Evolutionary conservation across 1,284 basidiomycete species (phyloP).

Genomic region (Melampsora larici-populina): DNA sequence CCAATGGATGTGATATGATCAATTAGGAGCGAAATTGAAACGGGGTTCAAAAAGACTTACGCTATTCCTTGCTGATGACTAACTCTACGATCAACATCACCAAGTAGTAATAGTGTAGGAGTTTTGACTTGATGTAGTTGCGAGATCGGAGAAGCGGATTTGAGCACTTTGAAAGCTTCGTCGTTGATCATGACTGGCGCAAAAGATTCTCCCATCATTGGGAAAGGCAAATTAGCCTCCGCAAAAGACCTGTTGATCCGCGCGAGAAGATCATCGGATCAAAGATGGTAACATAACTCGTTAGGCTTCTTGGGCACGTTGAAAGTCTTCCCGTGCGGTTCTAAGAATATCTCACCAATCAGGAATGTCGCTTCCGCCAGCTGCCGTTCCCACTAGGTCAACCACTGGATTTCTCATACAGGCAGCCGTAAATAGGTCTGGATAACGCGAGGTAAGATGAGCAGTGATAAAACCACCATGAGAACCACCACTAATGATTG

Average conservation of each 20-base stretch:
- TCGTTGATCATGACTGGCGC: constrained; percentile 57
- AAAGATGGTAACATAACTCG: background rate
- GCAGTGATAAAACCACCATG: constrained; percentile 69
- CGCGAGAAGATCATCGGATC: background rate
- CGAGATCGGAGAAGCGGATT: constrained; percentile 62
- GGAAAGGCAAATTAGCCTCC: constrained; percentile 62
- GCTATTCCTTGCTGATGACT: constrained; percentile 64
- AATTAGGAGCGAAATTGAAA: background rate
- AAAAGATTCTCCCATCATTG: constrained; percentile 39
- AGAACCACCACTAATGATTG: constrained; percentile 65
- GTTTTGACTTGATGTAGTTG: constrained; percentile 60
- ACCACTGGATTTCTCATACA: constrained; percentile 69
- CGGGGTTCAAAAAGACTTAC: constrained; percentile 11
- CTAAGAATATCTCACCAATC: constrained; percentile 61
- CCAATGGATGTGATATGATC: background rate
- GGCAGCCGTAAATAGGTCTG: constrained; percentile 63
- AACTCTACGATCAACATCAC: constrained; percentile 64
- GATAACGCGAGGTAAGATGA: constrained; percentile 65
- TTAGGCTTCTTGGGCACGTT: background rate
- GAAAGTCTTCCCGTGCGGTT: background rate
- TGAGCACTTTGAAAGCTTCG: constrained; percentile 58
- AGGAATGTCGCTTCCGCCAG: constrained; percentile 64
- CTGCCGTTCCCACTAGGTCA: constrained; percentile 59
- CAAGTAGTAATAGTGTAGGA: constrained; percentile 64
- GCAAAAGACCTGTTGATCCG: constrained; percentile 54